A percentile compares a stretch with the other conserved stretches of the same genome.
Evolutionary conservation across 305 asterid species (phyloP).

Genomic region (Ruellia speciosa): DNA sequence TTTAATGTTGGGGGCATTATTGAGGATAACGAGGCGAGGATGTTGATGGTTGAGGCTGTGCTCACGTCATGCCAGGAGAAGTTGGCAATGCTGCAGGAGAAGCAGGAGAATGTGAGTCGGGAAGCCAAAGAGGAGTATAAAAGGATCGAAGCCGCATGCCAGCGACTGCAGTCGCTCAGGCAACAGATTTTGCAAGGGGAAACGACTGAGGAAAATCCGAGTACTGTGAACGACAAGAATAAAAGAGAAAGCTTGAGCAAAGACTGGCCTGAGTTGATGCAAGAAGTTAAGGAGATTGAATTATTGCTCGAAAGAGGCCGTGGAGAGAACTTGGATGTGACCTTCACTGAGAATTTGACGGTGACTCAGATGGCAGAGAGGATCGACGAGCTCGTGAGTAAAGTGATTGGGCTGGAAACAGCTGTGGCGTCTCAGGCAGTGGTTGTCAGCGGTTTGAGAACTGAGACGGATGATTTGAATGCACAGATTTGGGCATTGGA

Average conservation of each 20-base stretch:
- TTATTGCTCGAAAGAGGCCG: constrained; percentile 24
- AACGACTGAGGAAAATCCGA: constrained; percentile 1
- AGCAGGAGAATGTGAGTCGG: constrained; percentile 32
- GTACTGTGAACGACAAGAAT: background rate
- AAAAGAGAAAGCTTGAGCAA: constrained; percentile 15
- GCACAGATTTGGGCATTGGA: constrained; percentile 46
- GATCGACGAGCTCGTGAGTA: constrained; percentile 67
- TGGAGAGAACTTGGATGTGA: constrained; percentile 28
- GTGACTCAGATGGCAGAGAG: constrained; percentile 66
- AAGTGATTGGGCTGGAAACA: constrained; percentile 66
- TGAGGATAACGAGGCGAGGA: constrained; percentile 59
- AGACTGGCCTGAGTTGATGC: constrained; percentile 22
- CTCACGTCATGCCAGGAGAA: constrained; percentile 51
- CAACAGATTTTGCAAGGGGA: constrained; percentile 22
- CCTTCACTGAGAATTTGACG: constrained; percentile 32
- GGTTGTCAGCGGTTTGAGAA: constrained; percentile 51
- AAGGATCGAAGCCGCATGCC: constrained; percentile 43
- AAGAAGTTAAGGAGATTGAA: constrained; percentile 25
- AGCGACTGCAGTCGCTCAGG: constrained; percentile 35
- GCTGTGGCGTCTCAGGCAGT: constrained; percentile 69
- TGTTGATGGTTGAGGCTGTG: constrained; percentile 59
- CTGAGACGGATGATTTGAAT: constrained; percentile 56
- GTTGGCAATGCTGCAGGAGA: constrained; percentile 42
- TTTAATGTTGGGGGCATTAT: constrained; percentile 35
- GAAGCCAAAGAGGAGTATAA: constrained; percentile 39